These are phyloP conservation scores for Sugiyamaella grinbergsii DNA, from an alignment of 1,139 yeast species.

Conservation along the genomic window DNA sequence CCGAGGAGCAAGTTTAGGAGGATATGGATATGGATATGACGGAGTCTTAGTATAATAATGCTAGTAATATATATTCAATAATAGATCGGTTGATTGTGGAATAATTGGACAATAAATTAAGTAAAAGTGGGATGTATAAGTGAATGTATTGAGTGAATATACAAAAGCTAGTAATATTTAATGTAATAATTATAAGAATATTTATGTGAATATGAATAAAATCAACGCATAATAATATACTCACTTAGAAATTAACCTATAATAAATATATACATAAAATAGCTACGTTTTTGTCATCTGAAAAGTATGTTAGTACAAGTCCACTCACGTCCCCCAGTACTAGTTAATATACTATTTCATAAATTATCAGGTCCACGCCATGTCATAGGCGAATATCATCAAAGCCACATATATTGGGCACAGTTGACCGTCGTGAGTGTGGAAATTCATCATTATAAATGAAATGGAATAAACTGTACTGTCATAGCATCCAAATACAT, in stretches of 20 bases:
- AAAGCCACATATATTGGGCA: conserved; percentile 78
- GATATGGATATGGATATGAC: neutral
- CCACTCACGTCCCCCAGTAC: no score
- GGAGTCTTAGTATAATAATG: conserved; percentile 2
- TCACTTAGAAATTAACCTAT: no score
- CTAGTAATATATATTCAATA: neutral
- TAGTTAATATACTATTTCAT: conserved; percentile 1
- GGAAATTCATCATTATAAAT: conserved; percentile 75
- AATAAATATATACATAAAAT: no score
- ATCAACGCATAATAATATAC: no score
- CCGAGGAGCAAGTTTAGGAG: conserved; percentile 66
- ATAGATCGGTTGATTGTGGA: no score
- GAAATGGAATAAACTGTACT: conserved; percentile 3
- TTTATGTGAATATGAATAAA: no score
- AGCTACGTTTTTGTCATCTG: neutral
- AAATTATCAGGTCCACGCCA: conserved; percentile 85
- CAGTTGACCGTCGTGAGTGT: conserved; percentile 99
- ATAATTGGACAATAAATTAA: no score
- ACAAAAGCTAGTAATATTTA: neutral
- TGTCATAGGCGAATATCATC: conserved; percentile 99
- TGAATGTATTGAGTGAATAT: no score
- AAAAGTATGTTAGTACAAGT: no score
- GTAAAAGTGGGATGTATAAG: no score
- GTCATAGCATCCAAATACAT: neutral
- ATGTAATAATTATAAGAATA: no score